A percentile compares a stretch with the other conserved stretches of the same genome.
phyloP scores from a whole-genome alignment of 768 basidiomycete species.

The Termitomyces sp. region DNA sequence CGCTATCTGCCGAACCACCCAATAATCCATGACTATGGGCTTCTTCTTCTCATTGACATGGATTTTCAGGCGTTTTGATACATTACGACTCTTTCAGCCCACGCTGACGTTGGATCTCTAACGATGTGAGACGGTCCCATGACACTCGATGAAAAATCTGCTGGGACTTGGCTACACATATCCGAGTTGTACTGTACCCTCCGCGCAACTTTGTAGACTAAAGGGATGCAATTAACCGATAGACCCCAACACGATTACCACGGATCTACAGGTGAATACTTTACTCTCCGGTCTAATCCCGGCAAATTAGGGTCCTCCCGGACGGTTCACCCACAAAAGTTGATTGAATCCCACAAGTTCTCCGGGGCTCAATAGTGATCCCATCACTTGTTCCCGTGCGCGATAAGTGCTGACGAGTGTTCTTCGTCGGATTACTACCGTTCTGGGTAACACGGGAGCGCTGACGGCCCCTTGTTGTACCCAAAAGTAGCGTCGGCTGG shows the following conservation, averaged over 20 bases:
- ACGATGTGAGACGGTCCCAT: background rate
- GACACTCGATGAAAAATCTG: too few species aligned
- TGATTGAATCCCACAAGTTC: background rate
- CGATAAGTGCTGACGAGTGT: too few species aligned
- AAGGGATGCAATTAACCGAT: background rate
- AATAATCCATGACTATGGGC: too few species aligned
- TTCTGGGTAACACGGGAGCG: slow-evolving; percentile 9
- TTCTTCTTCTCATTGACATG: too few species aligned
- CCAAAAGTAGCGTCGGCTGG: background rate
- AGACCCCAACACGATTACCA: background rate
- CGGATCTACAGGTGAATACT: background rate
- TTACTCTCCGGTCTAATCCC: background rate
- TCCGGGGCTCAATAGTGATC: too few species aligned
- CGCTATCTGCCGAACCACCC: too few species aligned
- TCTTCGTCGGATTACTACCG: background rate
- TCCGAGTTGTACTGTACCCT: too few species aligned
- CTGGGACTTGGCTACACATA: background rate
- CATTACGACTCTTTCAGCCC: background rate
- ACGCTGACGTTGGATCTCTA: background rate
- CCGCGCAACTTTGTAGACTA: background rate
- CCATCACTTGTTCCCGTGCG: background rate
- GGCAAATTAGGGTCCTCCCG: background rate
- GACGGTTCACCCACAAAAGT: background rate
- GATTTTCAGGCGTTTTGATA: background rate
- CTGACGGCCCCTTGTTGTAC: slow-evolving; percentile 2